These are phyloP conservation scores for Imleria badia DNA, from an alignment of 768 basidiomycete species.

Conservation along the genomic window DNA sequence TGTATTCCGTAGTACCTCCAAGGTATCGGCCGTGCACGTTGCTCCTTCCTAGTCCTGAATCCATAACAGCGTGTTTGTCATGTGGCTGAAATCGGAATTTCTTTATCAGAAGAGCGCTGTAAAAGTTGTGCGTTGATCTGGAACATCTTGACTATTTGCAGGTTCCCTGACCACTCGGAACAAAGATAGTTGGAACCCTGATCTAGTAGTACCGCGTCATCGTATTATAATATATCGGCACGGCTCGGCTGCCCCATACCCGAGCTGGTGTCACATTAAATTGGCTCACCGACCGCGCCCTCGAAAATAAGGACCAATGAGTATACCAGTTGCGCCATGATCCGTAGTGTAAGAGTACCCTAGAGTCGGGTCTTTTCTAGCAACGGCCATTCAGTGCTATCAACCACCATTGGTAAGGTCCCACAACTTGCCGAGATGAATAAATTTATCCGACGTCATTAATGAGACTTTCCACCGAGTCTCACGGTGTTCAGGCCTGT, in stretches of 20 bases:
- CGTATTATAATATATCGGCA: constrained; percentile 10
- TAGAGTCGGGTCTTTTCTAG: neutral
- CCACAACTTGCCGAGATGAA: constrained; percentile 11
- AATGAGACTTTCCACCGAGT: neutral
- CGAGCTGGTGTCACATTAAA: neutral
- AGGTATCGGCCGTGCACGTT: constrained; percentile 22
- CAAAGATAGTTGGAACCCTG: constrained; percentile 26
- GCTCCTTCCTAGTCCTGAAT: constrained; percentile 5
- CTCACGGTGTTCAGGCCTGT: constrained; percentile 10
- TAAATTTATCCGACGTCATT: constrained; percentile 7
- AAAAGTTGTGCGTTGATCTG: constrained; percentile 16
- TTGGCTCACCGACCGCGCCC: neutral
- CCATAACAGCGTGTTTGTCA: constrained; percentile 25
- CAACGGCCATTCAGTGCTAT: neutral
- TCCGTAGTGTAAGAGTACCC: neutral
- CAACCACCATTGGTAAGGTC: neutral
- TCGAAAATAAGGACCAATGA: neutral
- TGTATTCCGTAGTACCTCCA: constrained; percentile 25
- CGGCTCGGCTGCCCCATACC: constrained; percentile 15
- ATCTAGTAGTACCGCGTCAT: constrained; percentile 20
- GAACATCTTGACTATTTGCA: constrained; percentile 23
- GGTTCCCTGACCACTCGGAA: constrained; percentile 25
- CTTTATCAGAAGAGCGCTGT: constrained; percentile 29
- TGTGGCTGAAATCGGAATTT: constrained; percentile 26
- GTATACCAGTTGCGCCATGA: neutral